These are phyloP conservation scores for Carex myosuroides DNA, from an alignment of 176 grass and related monocot genomes.

Conservation along the genomic window DNA sequence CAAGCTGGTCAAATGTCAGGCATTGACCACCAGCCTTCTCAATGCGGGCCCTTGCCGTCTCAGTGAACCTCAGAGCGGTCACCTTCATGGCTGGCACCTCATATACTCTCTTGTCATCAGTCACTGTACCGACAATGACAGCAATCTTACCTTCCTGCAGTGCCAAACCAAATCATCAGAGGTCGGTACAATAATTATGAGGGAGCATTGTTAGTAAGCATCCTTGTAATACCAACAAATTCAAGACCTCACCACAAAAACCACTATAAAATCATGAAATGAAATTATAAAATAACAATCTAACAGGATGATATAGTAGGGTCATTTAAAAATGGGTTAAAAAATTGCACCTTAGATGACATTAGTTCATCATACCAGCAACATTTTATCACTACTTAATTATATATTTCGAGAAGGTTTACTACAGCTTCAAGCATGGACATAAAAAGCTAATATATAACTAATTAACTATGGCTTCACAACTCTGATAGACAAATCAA, in stretches of 20 bases:
- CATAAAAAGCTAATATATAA: too few relatives aligned
- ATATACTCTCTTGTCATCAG: conserved; percentile 78
- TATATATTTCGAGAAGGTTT: background rate
- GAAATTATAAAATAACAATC: background rate
- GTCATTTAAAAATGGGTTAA: background rate
- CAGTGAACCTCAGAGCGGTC: conserved; percentile 73
- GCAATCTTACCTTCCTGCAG: conserved; percentile 56
- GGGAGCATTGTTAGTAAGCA: background rate
- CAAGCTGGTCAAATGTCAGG: conserved; percentile 72
- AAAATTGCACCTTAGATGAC: background rate
- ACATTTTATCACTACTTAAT: background rate
- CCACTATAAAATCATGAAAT: background rate
- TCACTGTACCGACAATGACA: conserved; percentile 59
- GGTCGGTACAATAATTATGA: background rate
- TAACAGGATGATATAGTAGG: background rate
- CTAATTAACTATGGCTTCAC: background rate
- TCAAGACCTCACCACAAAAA: background rate
- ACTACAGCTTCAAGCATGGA: too few relatives aligned
- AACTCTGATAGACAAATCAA: background rate
- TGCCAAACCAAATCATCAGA: background rate
- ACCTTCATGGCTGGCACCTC: conserved; percentile 73
- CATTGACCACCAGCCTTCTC: conserved; percentile 64
- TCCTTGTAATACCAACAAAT: background rate
- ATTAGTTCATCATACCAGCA: background rate
- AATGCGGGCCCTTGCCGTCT: conserved; percentile 66